phyloP scores from a whole-genome alignment of 1,284 basidiomycete genomes.

The Mycosarcoma mackinlayi region DNA sequence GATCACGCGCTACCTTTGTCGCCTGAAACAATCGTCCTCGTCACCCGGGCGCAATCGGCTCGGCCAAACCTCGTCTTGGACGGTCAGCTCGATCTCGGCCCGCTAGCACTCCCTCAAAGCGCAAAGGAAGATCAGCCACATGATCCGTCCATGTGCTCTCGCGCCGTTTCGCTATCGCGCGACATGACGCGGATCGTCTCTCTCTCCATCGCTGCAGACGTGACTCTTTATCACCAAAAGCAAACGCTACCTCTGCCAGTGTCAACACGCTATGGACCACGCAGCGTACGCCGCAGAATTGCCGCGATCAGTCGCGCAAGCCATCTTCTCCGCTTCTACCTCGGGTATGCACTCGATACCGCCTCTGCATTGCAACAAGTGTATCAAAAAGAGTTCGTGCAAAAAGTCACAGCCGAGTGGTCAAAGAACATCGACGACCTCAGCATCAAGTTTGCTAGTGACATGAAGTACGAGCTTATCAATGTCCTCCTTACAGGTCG shows the following conservation, averaged over 20 bases:
- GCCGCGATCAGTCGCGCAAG: constrained; percentile 23
- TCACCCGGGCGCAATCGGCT: constrained; percentile 1
- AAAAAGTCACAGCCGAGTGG: constrained; percentile 51
- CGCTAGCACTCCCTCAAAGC: constrained; percentile 2
- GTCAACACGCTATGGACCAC: constrained; percentile 13
- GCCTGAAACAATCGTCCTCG: constrained; percentile 31
- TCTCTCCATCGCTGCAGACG: neutral
- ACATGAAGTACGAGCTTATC: constrained; percentile 54
- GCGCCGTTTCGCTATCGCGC: constrained; percentile 11
- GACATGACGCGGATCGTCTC: constrained; percentile 14
- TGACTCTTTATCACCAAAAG: constrained; percentile 2
- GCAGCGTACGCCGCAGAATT: constrained; percentile 8
- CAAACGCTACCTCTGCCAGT: constrained; percentile 13
- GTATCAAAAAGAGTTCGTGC: constrained; percentile 25
- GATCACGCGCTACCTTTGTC: constrained; percentile 18
- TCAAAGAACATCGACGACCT: constrained; percentile 40
- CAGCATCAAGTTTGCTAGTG: constrained; percentile 44
- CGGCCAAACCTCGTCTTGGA: constrained; percentile 24
- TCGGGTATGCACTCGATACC: constrained; percentile 48
- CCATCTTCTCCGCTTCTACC: constrained; percentile 42
- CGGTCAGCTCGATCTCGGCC: constrained; percentile 29
- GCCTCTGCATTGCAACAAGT: constrained; percentile 32
- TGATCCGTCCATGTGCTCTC: neutral
- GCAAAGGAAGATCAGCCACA: neutral
- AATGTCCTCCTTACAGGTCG: constrained; percentile 49